Percentiles rank a stretch among this genome's conserved stretches.
phyloP scores from a whole-genome alignment of 2,329 filamentous ascomycete genomes.

The Colletotrichum sp. region DNA sequence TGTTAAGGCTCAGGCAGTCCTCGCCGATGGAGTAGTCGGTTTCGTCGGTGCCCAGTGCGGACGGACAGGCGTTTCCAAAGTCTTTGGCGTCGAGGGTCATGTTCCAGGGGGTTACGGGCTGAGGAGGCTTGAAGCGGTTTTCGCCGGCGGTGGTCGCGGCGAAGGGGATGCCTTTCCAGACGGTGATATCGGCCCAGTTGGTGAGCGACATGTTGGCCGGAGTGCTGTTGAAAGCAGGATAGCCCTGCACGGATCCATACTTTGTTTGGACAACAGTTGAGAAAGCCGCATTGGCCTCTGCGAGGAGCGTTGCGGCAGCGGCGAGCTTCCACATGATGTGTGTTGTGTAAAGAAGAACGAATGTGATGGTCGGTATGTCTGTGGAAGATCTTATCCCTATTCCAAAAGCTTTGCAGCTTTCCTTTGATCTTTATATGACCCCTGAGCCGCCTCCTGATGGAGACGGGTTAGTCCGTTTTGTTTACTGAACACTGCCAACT shows the following conservation, averaged over 20 bases:
- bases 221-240: neutral
- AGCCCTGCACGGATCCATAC: neutral
- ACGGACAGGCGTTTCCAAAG: neutral
- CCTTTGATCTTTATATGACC: neutral
- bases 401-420: neutral
- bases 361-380: neutral
- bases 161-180: neutral
- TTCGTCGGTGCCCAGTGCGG: neutral
- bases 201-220: constrained; percentile 8
- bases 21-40: constrained; percentile 24
- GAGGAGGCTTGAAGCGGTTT: neutral
- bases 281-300: neutral
- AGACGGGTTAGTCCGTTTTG: neutral
- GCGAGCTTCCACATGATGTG: neutral
- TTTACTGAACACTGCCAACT: neutral
- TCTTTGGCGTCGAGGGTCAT: neutral
- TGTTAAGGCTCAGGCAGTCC: constrained; percentile 37
- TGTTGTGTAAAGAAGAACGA: neutral
- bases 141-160: neutral
- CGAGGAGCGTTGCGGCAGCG: neutral
- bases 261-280: neutral
- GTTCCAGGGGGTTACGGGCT: neutral
- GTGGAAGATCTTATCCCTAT: neutral
- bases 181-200: neutral
- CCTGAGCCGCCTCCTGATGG: neutral